phyloP scores from a whole-genome alignment of 2,329 filamentous ascomycete genomes.

The Alternaria brassicicola region DNA sequence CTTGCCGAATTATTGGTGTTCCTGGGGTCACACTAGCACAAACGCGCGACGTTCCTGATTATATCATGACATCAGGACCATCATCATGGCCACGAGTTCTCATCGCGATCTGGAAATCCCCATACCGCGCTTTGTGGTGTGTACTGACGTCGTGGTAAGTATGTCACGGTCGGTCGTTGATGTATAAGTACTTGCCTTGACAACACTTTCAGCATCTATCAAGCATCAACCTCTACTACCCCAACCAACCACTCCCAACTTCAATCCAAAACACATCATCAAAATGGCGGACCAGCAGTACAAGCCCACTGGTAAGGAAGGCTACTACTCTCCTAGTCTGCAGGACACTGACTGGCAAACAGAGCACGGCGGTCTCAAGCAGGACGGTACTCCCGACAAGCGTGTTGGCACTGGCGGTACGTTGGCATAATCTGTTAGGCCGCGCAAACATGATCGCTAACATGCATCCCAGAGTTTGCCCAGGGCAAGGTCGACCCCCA shows the following conservation, averaged over 20 bases:
- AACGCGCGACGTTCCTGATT: not conserved
- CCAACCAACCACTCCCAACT: not conserved
- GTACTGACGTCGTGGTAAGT: not conserved
- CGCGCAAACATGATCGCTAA: not conserved
- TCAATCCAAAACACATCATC: not conserved
- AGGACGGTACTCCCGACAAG: slow-evolving; percentile 23
- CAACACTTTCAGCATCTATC: not conserved
- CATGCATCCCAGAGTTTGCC: slow-evolving; percentile 13
- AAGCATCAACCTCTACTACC: not conserved
- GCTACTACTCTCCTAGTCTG: not conserved
- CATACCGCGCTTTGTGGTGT: not conserved
- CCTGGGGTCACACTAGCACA: not conserved
- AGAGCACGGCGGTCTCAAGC: slow-evolving; percentile 21
- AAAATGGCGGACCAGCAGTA: slow-evolving; percentile 16
- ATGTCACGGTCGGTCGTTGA: not conserved
- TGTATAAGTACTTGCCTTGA: not conserved
- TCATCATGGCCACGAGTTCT: not conserved
- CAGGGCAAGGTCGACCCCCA: slow-evolving; percentile 23
- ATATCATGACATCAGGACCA: not conserved
- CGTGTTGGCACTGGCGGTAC: slow-evolving; percentile 19
- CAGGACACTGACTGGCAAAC: not conserved
- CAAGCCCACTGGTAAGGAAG: slow-evolving; percentile 16
- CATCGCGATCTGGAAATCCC: not conserved
- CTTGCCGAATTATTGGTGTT: not conserved
- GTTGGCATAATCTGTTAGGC: not conserved